Percentiles rank a stretch among this genome's conserved stretches.
phyloP scores from a whole-genome alignment of 2,329 filamentous ascomycete species.

The Ambrosiella xylebori region DNA sequence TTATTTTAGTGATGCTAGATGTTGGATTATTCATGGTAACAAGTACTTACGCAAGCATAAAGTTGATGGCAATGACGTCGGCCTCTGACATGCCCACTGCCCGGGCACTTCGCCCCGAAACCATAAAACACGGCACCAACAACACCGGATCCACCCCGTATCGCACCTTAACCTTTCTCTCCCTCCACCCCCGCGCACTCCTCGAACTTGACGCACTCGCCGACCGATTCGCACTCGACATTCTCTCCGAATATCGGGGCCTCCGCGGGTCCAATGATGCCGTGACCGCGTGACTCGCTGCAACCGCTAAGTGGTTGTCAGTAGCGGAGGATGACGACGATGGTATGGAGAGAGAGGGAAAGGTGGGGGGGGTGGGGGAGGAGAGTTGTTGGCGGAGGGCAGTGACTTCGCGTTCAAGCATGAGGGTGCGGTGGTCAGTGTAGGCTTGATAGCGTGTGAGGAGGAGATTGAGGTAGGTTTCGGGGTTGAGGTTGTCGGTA shows the following conservation, averaged over 20 bases:
- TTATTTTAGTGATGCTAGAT: background rate
- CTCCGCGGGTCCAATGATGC: background rate
- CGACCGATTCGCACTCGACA: slow-evolving; percentile 2
- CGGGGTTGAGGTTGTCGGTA: background rate
- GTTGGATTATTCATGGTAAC: background rate
- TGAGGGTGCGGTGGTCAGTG: slow-evolving; percentile 2
- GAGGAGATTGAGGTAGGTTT: slow-evolving; percentile 8
- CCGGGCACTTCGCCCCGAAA: slow-evolving; percentile 2
- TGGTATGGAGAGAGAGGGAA: background rate
- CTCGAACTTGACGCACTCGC: background rate
- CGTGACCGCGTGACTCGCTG: too few relatives aligned
- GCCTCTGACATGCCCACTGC: slow-evolving; percentile 5
- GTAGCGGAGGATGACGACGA: background rate
- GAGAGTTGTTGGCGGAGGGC: slow-evolving; percentile 1
- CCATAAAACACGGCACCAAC: slow-evolving; percentile 9
- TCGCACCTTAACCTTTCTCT: slow-evolving; percentile 3
- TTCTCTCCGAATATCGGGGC: slow-evolving; percentile 6
- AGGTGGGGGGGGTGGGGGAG: background rate
- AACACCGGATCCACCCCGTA: slow-evolving; percentile 7
- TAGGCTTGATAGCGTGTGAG: slow-evolving; percentile 12
- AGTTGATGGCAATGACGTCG: slow-evolving; percentile 9
- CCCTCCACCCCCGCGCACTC: background rate
- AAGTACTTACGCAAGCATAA: slow-evolving; percentile 12
- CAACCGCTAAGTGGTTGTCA: background rate
- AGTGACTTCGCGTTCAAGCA: slow-evolving; percentile 5